Evolutionary conservation across 2,329 filamentous ascomycete genomes (phyloP), one percentile per base, ranked within the genome.

Genomic region (Raffaelea deltoideospora): DNA sequence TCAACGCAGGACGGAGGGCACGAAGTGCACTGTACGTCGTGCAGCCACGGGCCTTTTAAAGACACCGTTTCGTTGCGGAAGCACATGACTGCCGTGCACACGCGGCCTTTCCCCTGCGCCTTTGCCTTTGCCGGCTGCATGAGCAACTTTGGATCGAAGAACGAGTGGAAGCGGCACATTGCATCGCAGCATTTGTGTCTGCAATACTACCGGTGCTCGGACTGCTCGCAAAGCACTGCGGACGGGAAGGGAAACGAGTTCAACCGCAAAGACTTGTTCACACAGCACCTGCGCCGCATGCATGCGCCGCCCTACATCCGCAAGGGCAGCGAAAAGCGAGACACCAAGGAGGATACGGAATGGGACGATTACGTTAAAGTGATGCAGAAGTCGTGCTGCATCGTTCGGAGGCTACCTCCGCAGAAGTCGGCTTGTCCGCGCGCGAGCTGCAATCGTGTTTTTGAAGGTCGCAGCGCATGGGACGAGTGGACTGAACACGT

Each of bases 161-260:
- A 96, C 51, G 88, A 96, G 55, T 98, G 88, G 88, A 96, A 96
- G 57, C 74, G 88, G 4, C 90, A 98, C 51, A 84, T 95, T 51
- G 72, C 76, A 14, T 93, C 85, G 0, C 85, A 95, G 48, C 90
- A 98, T 57, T 69, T 98, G 18, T 78, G 74, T 45, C 53, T 79
- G 15, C 68, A 69, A 34, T 78, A 69, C 45, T 79, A 78, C 47
- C 66, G 74, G 17, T 79, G 74, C 44, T 77, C 74, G 0, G 61
- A 67, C 2, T 79, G 74, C 40, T 67, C 71, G 0, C 63, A 66
- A 39, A 65, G 58, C 39, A 60, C 61, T 2, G 55, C 58, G 0
- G 69, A 74, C 41, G 69, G 69, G 24, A 73, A 69, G 43, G 69
- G 67, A 4, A 75, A 74, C 39, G 74, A 79, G 54, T 95, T 95